phyloP scores from a whole-genome alignment of 1,284 basidiomycete genomes.

The Cerrena zonata region DNA sequence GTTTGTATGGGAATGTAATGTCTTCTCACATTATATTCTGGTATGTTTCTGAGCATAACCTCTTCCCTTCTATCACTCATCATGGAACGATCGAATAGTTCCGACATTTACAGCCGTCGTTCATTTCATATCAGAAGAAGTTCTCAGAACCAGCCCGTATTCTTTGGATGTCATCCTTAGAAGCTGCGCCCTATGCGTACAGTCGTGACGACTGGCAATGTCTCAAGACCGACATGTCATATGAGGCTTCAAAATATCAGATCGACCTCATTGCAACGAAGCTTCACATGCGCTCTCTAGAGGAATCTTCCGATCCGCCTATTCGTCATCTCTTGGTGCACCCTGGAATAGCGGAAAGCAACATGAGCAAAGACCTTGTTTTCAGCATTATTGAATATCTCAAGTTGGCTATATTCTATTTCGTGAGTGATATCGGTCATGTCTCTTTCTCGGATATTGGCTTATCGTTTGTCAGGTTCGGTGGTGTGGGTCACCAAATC shows the following conservation, averaged over 20 bases:
- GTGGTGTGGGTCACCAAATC: slow-evolving; percentile 56
- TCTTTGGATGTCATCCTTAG: slow-evolving; percentile 77
- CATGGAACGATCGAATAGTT: slow-evolving; percentile 36
- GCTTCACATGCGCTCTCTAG: slow-evolving; percentile 36
- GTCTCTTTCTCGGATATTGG: not conserved
- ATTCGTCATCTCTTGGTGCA: slow-evolving; percentile 62
- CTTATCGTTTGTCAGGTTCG: slow-evolving; percentile 45
- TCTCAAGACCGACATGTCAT: slow-evolving; percentile 53
- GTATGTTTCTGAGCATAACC: slow-evolving; percentile 40
- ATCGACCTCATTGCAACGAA: slow-evolving; percentile 64
- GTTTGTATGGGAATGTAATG: slow-evolving; percentile 80
- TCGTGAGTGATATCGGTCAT: slow-evolving; percentile 47
- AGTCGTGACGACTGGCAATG: slow-evolving; percentile 72
- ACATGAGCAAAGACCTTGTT: slow-evolving; percentile 50
- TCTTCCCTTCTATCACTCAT: not conserved
- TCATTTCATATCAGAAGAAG: slow-evolving; percentile 34
- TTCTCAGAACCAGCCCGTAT: slow-evolving; percentile 47
- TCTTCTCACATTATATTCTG: slow-evolving; percentile 78
- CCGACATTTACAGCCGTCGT: slow-evolving; percentile 48
- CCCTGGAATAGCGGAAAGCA: slow-evolving; percentile 72
- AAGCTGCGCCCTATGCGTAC: slow-evolving; percentile 52
- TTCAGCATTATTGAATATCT: slow-evolving; percentile 43
- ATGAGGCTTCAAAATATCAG: slow-evolving; percentile 77
- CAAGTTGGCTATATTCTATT: slow-evolving; percentile 60
- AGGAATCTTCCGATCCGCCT: slow-evolving; percentile 11